Base-by-base conservation (phyloP, 83 land plant genomes). In the Isoetes engelmannii region DNA sequence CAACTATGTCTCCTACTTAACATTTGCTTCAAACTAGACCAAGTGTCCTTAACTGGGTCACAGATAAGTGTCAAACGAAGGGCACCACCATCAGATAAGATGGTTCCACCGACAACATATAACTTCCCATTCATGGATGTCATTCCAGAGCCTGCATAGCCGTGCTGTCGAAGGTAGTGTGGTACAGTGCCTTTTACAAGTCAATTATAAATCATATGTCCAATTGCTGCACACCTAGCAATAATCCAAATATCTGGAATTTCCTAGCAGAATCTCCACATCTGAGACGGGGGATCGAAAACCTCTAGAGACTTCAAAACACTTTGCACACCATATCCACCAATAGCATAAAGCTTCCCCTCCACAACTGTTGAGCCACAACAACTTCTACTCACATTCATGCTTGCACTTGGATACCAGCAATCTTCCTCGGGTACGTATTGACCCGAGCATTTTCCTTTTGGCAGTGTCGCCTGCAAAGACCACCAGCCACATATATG, bases 201-300 rank as follows among this genome's bases (percentile, higher is more conserved):
- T 66, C 73, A 70, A 8, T 15, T 9, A 58, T 70, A 70, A 6
- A 70, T 70, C 6, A 59, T 17, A 21, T 21, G 12, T 13, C 65
- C 73, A 7, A 70, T 59, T 20, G 69, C 69, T 19, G 73, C 73
- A 70, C 73, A 70, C 9, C 73, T 66, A 59, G 44, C 73, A 10
- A 70, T 45, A 10, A 70, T 59, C 73, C 73, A 70, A 5, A 46
- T 0, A 6, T n/a, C 49, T 18, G 48, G 66, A 45, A 60, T 70
- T 6, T 59, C 45, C 15, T 47, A 1, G 20, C 48, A 6, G 18
- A 28, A 13, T 44, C 4, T 67, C 73, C 73, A 70, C 5, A 15
- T 1, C 8, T 59, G 20, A 4, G 9, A 18, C 9, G 0, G 13
- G 10, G 73, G 73, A 60, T 70, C 73, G 47, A 28, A 70, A 6